Percentiles rank a stretch among this genome's conserved stretches.
These are phyloP conservation scores for Botrytis aclada DNA, from an alignment of 2,329 filamentous ascomycete species.

Conservation along the genomic window DNA sequence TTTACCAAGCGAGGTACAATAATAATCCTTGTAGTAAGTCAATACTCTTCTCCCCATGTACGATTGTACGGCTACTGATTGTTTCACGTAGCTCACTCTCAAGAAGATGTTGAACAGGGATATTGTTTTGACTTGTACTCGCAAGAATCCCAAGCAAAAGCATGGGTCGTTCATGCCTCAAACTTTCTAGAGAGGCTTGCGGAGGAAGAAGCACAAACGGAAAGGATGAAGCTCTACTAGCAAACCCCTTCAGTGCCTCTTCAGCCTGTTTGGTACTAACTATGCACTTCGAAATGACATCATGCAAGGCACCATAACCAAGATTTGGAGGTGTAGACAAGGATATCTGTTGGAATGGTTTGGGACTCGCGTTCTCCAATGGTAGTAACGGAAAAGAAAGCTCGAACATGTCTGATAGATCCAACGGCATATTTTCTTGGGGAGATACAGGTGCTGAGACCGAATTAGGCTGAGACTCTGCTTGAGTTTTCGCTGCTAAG, in stretches of 20 bases:
- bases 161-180: constrained; percentile 48
- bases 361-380: not conserved
- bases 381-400: constrained; percentile 3
- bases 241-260: constrained; percentile 23
- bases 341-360: constrained; percentile 38
- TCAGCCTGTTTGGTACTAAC: constrained; percentile 24
- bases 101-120: constrained; percentile 52
- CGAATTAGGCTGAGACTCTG: constrained; percentile 16
- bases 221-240: constrained; percentile 22
- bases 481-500: constrained; percentile 21
- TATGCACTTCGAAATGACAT: constrained; percentile 24
- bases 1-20: constrained; percentile 56
- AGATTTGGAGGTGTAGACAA: constrained; percentile 52
- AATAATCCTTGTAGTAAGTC: constrained; percentile 56
- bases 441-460: not conserved
- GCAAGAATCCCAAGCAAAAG: constrained; percentile 54
- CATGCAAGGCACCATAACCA: constrained; percentile 40
- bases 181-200: constrained; percentile 46
- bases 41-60: constrained; percentile 54
- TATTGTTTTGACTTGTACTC: constrained; percentile 46
- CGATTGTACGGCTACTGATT: constrained; percentile 54
- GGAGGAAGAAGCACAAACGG: constrained; percentile 33
- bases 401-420: constrained; percentile 3
- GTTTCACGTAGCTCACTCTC: constrained; percentile 58
- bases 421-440: constrained; percentile 6